These are phyloP conservation scores for Aphanomyces euteiches DNA, from an alignment of 352 stramenopile genomes.

Conservation along the genomic window DNA sequence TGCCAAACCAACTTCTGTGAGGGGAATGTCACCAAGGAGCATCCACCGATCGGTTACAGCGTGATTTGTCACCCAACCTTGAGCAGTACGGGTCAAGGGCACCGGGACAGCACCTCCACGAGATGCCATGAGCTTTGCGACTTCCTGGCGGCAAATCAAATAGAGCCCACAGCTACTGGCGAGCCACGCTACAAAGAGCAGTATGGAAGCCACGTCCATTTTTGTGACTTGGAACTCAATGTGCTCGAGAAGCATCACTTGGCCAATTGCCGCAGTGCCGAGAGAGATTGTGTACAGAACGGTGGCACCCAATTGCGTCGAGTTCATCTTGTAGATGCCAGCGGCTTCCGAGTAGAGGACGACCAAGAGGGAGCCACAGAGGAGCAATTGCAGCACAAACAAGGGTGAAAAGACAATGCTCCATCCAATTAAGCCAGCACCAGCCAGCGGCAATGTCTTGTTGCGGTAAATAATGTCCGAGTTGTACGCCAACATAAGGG, in stretches of 20 bases:
- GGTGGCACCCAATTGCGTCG: conserved; percentile 67
- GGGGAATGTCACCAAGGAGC: conserved; percentile 70
- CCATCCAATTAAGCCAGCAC: conserved; percentile 57
- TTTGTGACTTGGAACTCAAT: conserved; percentile 64
- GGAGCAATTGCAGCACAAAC: conserved; percentile 61
- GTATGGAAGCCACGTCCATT: conserved; percentile 65
- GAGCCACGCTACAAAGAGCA: conserved; percentile 75
- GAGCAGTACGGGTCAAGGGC: conserved; percentile 62
- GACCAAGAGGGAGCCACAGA: conserved; percentile 48
- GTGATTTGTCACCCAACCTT: conserved; percentile 80
- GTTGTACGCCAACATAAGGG: conserved; percentile 69
- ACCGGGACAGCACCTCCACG: conserved; percentile 73
- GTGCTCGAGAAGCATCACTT: conserved; percentile 75
- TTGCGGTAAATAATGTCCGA: conserved; percentile 45
- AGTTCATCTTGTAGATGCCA: conserved; percentile 68
- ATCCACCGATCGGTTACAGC: conserved; percentile 79
- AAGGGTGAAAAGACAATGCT: conserved; percentile 62
- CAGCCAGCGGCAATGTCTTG: conserved; percentile 27
- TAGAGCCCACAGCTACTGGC: conserved; percentile 72
- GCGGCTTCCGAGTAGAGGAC: conserved; percentile 79
- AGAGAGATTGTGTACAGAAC: conserved; percentile 69
- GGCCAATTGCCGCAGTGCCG: conserved; percentile 49
- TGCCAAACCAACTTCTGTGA: conserved; percentile 60
- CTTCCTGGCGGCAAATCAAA: conserved; percentile 72
- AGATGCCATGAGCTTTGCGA: conserved; percentile 76